Evolutionary conservation across 352 stramenopile genomes (phyloP).

Genomic region (Phytophthora agathidicida): DNA sequence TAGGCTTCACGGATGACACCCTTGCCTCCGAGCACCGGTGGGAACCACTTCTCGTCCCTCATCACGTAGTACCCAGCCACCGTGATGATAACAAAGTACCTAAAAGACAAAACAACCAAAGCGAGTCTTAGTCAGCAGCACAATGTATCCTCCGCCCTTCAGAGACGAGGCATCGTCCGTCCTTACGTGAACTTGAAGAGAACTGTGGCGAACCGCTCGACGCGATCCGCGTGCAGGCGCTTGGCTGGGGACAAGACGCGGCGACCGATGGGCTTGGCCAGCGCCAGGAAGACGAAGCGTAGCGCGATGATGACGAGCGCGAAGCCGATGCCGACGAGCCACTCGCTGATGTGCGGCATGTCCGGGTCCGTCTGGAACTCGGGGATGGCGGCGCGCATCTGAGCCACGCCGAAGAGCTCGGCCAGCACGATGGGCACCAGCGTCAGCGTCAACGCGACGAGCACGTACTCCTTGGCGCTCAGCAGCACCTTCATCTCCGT

Average conservation of each 20-base stretch:
- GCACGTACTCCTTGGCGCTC: conserved; percentile 41
- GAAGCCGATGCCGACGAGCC: conserved; percentile 30
- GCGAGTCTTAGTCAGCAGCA: conserved; percentile 13
- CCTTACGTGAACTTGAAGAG: conserved; percentile 47
- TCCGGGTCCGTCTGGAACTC: conserved; percentile 38
- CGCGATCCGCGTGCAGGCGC: conserved; percentile 30
- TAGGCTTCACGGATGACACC: conserved; percentile 41
- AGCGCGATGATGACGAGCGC: conserved; percentile 36
- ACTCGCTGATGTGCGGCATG: conserved; percentile 40
- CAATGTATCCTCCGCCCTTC: conserved; percentile 19
- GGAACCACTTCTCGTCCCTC: conserved; percentile 59
- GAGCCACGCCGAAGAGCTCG: conserved; percentile 39
- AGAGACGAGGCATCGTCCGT: conserved; percentile 15
- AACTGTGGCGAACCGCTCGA: conserved; percentile 43
- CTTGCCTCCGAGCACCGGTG: conserved; percentile 43
- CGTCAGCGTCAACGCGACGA: conserved; percentile 31
- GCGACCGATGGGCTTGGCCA: conserved; percentile 32
- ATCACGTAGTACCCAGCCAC: conserved; percentile 46
- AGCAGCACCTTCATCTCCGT: conserved; percentile 43
- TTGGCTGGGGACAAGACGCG: conserved; percentile 34
- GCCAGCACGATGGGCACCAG: conserved; percentile 38
- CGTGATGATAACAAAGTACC: conserved; percentile 42
- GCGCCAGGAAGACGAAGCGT: conserved; percentile 30
- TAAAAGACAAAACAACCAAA: conserved; percentile 10
- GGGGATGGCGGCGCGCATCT: conserved; percentile 38